Evolutionary conservation across 192 early-diverging fungal species (phyloP), one percentile per base, ranked within the genome.

Genomic region (Piromyces sp.): DNA sequence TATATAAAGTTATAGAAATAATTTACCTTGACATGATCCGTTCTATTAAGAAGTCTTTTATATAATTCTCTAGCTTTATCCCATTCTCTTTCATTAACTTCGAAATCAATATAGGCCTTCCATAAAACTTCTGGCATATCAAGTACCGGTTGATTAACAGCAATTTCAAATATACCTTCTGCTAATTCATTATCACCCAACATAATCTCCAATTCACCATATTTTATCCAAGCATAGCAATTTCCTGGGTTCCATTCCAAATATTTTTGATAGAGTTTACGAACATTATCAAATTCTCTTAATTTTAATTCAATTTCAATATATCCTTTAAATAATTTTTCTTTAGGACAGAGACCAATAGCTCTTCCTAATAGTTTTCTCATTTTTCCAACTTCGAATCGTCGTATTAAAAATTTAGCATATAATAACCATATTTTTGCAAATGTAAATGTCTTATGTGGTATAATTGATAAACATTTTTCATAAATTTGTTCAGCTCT

Each of bases 111-210:
- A 84, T 94, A 99, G 0, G 95, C 92, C 86, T 98, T 99, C 98
- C 98, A 99, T 79, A 99, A 85, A 22, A 98, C 91, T 84, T 99
- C 98, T 36, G 98, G 98, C 97, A 98, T 97, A 82, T 99, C 97
- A 82, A 99, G 84, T 22, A 89, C 90, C 0, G 92, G 92, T 86
- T 99, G 98, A 68, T 89, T 87, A 36, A 98, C 89, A 5, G 96
- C 97, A 82, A 98, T 87, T 79, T 97, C 94, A 87, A 97, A 96
- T 30, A 99, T 92, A 37, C 94, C 98, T 58, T 93, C 88, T 4
- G 90, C 88, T 33, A 97, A 88, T 2, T 98, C 96, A 26, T 85
- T 85, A 81, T 99, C 98, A 79, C 95, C 95, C 79, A 99, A 83
- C 81, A 92, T 90, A 15, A 84, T 83, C 84, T 99, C 98, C 30